phyloP scores from a whole-genome alignment of 495 filamentous ascomycete genomes.

The Neurospora tetrasperma region DNA sequence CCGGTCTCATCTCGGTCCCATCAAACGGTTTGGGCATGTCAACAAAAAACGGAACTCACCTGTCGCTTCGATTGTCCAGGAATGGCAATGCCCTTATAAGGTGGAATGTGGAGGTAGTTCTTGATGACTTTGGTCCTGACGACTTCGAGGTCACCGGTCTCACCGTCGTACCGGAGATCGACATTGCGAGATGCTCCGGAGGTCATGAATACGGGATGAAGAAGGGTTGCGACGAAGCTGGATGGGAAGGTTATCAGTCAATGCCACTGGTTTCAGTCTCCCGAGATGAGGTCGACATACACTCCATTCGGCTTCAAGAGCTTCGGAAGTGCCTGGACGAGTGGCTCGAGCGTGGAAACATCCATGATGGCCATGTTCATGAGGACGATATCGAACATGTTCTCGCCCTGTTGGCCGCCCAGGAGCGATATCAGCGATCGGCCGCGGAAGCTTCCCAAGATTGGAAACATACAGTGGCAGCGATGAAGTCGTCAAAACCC shows the following conservation, averaged over 20 bases:
- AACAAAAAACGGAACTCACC: conserved; percentile 11
- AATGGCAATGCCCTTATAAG: conserved; percentile 24
- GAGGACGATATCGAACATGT: conserved; percentile 22
- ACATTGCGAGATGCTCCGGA: conserved; percentile 24
- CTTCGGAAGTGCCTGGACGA: conserved; percentile 23
- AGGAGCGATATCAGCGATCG: too few species aligned
- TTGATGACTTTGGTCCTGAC: conserved; percentile 19
- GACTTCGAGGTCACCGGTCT: conserved; percentile 16
- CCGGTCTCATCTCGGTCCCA: background rate
- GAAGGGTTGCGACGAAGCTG: conserved; percentile 33
- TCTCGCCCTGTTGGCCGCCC: conserved; percentile 2
- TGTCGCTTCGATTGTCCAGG: conserved; percentile 21
- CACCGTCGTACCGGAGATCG: conserved; percentile 11
- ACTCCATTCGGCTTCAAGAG: conserved; percentile 28
- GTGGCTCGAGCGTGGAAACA: conserved; percentile 23
- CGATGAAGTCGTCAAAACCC: conserved; percentile 17
- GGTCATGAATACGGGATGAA: conserved; percentile 37
- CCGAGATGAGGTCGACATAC: conserved; percentile 14
- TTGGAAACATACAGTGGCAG: conserved; percentile 1
- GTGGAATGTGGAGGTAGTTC: conserved; percentile 28
- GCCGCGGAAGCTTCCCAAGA: background rate
- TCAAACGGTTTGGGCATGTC: background rate
- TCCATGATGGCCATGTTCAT: conserved; percentile 41
- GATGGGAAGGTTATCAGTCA: background rate
- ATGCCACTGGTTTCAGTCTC: background rate